Base-by-base conservation (phyloP, 495 filamentous ascomycete species). In the Podospora pseudopauciseta region DNA sequence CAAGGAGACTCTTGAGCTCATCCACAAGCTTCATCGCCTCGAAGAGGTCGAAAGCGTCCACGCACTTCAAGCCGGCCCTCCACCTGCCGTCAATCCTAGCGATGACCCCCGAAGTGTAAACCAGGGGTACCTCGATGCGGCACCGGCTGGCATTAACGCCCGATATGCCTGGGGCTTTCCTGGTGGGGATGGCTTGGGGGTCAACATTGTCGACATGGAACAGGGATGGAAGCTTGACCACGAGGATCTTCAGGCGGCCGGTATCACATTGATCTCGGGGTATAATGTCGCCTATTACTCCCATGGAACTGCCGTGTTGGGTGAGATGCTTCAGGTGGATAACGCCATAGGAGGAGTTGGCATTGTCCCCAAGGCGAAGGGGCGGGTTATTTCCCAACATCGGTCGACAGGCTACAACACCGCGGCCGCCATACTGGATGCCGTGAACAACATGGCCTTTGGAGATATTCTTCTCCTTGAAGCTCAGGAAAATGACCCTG, bases 311-410 rank as follows among this genome's bases (percentile, higher is more conserved):
- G 61, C 64, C 1, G 71, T 73, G 28, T 54, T 71, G 27, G 71
- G 71, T 1, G 71, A 73, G 66, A 68, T 73, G 61, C 30, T 73
- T 32, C 71, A 68, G 71, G 60, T 60, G 2, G 71, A 71, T 60
- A 71, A 71, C 57, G 60, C 57, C 20, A 27, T 69, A 2, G 69
- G 69, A 32, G 71, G 71, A 1, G 65, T 73, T 15, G 71, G 71
- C 16, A 67, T 73, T 27, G 60, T 65, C 9, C 66, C 71, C 5
- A 63, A 27, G 3, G 69, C 67, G 16, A 66, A 62, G 6, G 71
- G 68, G 11, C 19, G 54, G 9, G 71, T 69, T 20, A 57, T 71
- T 18, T 67, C 66, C 34, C 34, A 68, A 66, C 5, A 64, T 44
- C 32, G 60, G 0, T 16, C 27, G 0, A 30, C 62, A 2, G 44